These are phyloP conservation scores for Anthracocystis walkeri DNA, from an alignment of 1,284 basidiomycete genomes.

Conservation along the genomic window DNA sequence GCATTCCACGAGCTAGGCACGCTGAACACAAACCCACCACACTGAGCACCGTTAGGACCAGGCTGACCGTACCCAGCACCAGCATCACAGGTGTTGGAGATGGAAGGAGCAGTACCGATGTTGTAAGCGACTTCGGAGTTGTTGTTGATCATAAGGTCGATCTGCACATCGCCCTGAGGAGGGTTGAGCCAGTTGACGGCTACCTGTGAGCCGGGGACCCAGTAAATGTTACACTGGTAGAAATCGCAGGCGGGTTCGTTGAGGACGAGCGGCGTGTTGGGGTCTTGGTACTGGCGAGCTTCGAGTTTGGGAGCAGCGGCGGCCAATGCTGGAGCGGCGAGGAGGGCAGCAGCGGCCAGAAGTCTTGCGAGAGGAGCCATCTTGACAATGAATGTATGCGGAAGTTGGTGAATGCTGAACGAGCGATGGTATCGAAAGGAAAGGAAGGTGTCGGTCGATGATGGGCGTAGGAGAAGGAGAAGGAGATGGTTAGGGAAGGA, in stretches of 20 bases:
- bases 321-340: conserved; percentile 25
- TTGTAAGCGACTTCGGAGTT: conserved; percentile 47
- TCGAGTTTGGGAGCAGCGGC: conserved; percentile 19
- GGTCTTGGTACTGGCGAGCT: conserved; percentile 50
- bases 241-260: conserved; percentile 55
- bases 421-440: neutral
- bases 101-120: conserved; percentile 49
- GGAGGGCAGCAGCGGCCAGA: conserved; percentile 17
- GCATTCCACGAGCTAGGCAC: conserved; percentile 55
- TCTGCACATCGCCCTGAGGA: conserved; percentile 42
- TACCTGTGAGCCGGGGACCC: conserved; percentile 41
- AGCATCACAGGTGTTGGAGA: conserved; percentile 52
- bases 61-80: conserved; percentile 45
- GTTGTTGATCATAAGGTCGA: conserved; percentile 60
- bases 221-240: conserved; percentile 56
- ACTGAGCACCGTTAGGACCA: conserved; percentile 44
- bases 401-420: neutral
- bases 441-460: neutral
- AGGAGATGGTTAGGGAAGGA: neutral
- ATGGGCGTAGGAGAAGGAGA: conserved; percentile 6
- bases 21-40: conserved; percentile 54
- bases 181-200: conserved; percentile 60
- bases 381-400: neutral
- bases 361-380: conserved; percentile 39
- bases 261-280: conserved; percentile 50